Evolutionary conservation across 2,329 filamentous ascomycete genomes (phyloP).

Genomic region (Balansia obtecta): DNA sequence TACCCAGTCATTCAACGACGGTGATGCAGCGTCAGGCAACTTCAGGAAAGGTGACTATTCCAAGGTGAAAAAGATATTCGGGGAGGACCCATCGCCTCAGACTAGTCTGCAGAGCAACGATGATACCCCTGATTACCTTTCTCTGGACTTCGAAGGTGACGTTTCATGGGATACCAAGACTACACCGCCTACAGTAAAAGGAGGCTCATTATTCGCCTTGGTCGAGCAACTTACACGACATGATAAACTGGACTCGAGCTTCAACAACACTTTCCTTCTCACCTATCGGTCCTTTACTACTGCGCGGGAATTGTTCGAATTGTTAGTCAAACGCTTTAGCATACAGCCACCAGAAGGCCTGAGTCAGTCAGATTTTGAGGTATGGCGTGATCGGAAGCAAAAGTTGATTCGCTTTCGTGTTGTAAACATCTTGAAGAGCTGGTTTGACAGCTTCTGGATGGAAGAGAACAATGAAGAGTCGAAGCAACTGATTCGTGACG

Average conservation of each 20-base stretch:
- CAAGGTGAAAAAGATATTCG: conserved; percentile 55
- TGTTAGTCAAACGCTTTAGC: conserved; percentile 81
- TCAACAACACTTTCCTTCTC: conserved; percentile 95
- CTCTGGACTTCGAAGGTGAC: conserved; percentile 77
- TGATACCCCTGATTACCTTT: conserved; percentile 72
- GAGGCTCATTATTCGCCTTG: conserved; percentile 75
- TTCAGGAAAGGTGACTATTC: conserved; percentile 48
- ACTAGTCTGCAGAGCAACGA: conserved; percentile 42
- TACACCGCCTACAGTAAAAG: conserved; percentile 66
- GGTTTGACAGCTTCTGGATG: conserved; percentile 99
- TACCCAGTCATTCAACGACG: conserved; percentile 54
- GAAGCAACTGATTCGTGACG: conserved; percentile 72
- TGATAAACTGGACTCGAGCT: conserved; percentile 86
- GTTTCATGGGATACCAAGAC: conserved; percentile 80
- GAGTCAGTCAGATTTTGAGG: conserved; percentile 61
- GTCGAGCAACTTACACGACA: conserved; percentile 94
- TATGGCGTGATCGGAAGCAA: conserved; percentile 89
- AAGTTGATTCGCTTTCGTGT: conserved; percentile 92
- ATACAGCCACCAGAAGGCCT: conserved; percentile 84
- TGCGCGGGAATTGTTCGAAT: conserved; percentile 81
- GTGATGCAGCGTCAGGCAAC: conserved; percentile 36
- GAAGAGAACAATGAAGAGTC: conserved; percentile 78
- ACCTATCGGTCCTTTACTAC: conserved; percentile 94
- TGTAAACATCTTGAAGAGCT: conserved; percentile 94
- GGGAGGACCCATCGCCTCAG: conserved; percentile 47